These are phyloP conservation scores for Lachancea mirantina DNA, from an alignment of 805 yeast species.

Conservation along the genomic window DNA sequence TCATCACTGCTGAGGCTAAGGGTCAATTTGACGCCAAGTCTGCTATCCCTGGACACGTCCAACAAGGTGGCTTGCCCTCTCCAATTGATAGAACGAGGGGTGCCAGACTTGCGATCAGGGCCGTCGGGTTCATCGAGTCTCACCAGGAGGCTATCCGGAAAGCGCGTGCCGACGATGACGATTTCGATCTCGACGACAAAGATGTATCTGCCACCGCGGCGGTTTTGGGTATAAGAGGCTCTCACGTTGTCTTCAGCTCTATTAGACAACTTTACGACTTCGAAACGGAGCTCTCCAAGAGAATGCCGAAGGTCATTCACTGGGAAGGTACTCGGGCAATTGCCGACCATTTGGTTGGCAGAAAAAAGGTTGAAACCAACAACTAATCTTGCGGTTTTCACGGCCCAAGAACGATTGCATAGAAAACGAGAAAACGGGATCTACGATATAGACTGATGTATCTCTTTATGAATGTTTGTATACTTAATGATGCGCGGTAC, in stretches of 20 bases:
- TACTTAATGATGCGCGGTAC: slow-evolving; percentile 8
- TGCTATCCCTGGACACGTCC: slow-evolving; percentile 82
- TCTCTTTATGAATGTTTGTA: slow-evolving; percentile 7
- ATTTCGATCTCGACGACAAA: slow-evolving; percentile 26
- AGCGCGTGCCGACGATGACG: slow-evolving; percentile 29
- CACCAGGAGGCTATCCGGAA: slow-evolving; percentile 22
- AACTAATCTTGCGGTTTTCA: not conserved
- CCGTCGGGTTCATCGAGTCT: slow-evolving; percentile 60
- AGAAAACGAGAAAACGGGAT: slow-evolving; percentile 6
- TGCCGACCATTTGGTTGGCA: slow-evolving; percentile 80
- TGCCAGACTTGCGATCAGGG: slow-evolving; percentile 60
- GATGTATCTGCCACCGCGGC: slow-evolving; percentile 51
- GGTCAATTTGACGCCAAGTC: slow-evolving; percentile 70
- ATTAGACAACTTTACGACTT: slow-evolving; percentile 73
- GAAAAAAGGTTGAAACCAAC: slow-evolving; percentile 34
- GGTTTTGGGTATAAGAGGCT: slow-evolving; percentile 75
- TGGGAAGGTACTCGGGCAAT: slow-evolving; percentile 73
- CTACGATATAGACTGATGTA: slow-evolving; percentile 9
- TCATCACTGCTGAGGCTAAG: slow-evolving; percentile 51
- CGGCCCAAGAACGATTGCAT: not conserved
- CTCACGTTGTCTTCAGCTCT: slow-evolving; percentile 68
- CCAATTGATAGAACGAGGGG: slow-evolving; percentile 74
- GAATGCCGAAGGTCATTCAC: slow-evolving; percentile 85
- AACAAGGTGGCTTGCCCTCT: slow-evolving; percentile 75
- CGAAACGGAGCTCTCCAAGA: slow-evolving; percentile 71